Base-by-base conservation (phyloP, 768 basidiomycete genomes). In the Xerocomus potaroensis region DNA sequence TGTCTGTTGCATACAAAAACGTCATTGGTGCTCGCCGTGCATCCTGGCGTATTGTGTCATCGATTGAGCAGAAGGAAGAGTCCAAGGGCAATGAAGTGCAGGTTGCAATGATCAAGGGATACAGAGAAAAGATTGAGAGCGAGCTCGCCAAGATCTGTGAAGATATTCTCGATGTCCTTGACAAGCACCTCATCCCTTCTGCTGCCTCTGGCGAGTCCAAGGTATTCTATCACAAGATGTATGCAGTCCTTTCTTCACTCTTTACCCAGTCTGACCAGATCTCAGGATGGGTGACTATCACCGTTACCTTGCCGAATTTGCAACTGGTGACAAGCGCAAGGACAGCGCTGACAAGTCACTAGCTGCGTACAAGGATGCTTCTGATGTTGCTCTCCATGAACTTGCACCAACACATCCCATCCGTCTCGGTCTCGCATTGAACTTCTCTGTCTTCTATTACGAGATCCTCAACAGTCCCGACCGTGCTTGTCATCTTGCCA, bases 151-250 rank as follows among this genome's bases (percentile, higher is more conserved):
- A 92, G 75, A 96, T 98, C 71, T 98, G 94, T 75, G 92, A 96
- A 74, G 93, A 97, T 67, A 96, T 98, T 63, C 88, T 98, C 60
- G 84, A 90, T 54, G 92, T 98, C 42, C 88, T 98, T 58, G 91
- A 94, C 71, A 91, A 95, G 77, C 93, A 96, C 78, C 86, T 97
- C 62, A 96, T 91, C 60, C 93, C 93, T 53, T 94, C 92, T 10
- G 95, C 95, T 42, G 91, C 91, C 52, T 87, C 91, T 47, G 93
- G 94, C 64, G 95, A 98, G 73, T 91, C 88, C 49, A 95, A 96
- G 77, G 94, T 97, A 48, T 98, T 97, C 81, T 98, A 98, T 78
- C 93, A 95, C 82, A 97, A 97, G 84, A 93, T 96, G 91, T 93
- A 59, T 54, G 90, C 64, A 45, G 19, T 19, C 36, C 27, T 39